Conservation (phyloP, 371 early-diverging fungal species). For the Apophysomyces ossiformis region DNA sequence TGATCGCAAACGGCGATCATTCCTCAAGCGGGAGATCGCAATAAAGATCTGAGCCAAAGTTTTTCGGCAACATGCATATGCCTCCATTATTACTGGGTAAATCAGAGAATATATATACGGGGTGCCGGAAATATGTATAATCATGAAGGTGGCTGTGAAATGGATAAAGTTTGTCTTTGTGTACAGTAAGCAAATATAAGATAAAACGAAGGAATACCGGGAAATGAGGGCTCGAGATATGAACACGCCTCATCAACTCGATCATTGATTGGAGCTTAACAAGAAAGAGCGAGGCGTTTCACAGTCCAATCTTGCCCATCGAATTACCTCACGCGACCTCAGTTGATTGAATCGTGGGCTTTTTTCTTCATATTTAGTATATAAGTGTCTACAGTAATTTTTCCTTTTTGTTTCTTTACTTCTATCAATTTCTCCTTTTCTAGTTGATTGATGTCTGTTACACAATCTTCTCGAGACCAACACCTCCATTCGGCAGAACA, state of each 20-base stretch:
- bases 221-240: background rate
- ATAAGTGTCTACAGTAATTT: background rate
- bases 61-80: background rate
- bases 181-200: too few species aligned
- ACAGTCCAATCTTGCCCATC: too few species aligned
- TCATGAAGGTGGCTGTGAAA: background rate
- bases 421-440: background rate
- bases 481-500: conserved; percentile 35
- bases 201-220: too few species aligned
- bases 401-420: conserved; percentile 14
- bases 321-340: background rate
- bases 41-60: background rate
- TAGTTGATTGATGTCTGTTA: conserved; percentile 13
- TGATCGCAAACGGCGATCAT: background rate
- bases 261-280: background rate
- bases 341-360: conserved; percentile 1
- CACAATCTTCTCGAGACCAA: conserved; percentile 22
- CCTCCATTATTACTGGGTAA: background rate
- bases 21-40: background rate
- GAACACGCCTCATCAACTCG: conserved; percentile 3
- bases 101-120: background rate
- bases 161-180: background rate
- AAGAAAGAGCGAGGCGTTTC: background rate
- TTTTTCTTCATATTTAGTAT: background rate
- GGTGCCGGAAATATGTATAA: background rate